Evolutionary conservation across 1,139 yeast genomes (phyloP).

Genomic region (Debaryomyces sp.): DNA sequence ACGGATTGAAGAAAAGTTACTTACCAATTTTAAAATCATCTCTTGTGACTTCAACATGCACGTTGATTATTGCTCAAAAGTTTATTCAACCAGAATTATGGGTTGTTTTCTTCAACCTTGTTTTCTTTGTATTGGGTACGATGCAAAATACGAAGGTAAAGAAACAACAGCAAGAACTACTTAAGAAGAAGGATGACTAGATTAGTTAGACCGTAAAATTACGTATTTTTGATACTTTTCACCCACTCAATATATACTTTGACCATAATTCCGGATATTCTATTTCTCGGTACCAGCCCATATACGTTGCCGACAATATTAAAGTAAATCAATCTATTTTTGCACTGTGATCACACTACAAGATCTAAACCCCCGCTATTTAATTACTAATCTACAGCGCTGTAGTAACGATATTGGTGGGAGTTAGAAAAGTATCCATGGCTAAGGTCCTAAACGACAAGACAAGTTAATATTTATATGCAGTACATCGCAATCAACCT

Average conservation of each 20-base stretch:
- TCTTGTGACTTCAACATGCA: conserved; percentile 63
- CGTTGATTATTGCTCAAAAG: conserved; percentile 72
- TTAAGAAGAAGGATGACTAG: conserved; percentile 10
- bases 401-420: neutral
- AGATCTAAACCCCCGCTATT: neutral
- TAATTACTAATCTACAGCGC: neutral
- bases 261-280: neutral
- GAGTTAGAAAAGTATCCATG: neutral
- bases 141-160: conserved; percentile 73
- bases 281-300: neutral
- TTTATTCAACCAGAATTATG: conserved; percentile 74
- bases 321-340: no score
- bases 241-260: neutral
- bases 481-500: neutral
- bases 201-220: neutral
- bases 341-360: neutral
- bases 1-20: conserved; percentile 54
- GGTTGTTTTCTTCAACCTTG: conserved; percentile 80
- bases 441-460: neutral
- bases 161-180: conserved; percentile 30
- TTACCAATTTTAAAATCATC: conserved; percentile 63
- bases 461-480: neutral
- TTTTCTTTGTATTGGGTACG: conserved; percentile 76
- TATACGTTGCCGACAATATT: no score
- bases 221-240: neutral